Base-by-base conservation (phyloP, 2,329 filamentous ascomycete genomes). In the Talaromyces sp. region DNA sequence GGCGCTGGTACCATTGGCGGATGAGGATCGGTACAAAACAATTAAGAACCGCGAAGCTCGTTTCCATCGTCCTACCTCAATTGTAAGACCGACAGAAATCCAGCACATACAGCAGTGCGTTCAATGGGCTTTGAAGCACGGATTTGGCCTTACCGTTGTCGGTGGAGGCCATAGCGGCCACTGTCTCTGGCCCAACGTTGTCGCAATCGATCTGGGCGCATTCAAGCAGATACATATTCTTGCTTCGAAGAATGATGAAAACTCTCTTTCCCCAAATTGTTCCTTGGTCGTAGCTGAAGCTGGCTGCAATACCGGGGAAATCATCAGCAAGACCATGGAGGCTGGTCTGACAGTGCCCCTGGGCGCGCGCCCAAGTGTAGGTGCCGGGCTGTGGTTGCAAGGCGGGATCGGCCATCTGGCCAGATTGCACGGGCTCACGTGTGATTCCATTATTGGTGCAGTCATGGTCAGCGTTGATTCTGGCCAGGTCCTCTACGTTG, bases 331-430 rank as follows among this genome's bases (percentile, higher is more conserved):
- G 53, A 64, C 80, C 37, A 79, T 80, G 74, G 69, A 58, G 1
- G 72, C 62, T 0, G 81, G 78, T 2, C 0, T 86, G 55, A 81
- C 80, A 57, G 78, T 87, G 2, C 84, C 84, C 0, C 67, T 87
- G 2, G 85, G 84, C 2, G 67, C 82, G 25, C 81, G 84, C 5
- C 84, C 84, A 61, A 86, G 83, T 62, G 83, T 87, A 25, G 84
- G 85, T 2, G 79, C 82, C 0, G 85, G 85, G 0, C 63, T 84
- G 13, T 87, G 83, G 82, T 73, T 88, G 48, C 84, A 87, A 73
- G 85, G 85, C 40, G 84, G 84, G 54, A 84, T 87, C 51, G 84
- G 84, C 1, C 83, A 86, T 62, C 71, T 85, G n/a, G 65, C 79
- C 36, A 75, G 84, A 59, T 56, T 75, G 8, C 69, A 84, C 61